These are phyloP conservation scores for Lichtheimia corymbifera DNA, from an alignment of 371 early-diverging fungal genomes.

Conservation along the genomic window DNA sequence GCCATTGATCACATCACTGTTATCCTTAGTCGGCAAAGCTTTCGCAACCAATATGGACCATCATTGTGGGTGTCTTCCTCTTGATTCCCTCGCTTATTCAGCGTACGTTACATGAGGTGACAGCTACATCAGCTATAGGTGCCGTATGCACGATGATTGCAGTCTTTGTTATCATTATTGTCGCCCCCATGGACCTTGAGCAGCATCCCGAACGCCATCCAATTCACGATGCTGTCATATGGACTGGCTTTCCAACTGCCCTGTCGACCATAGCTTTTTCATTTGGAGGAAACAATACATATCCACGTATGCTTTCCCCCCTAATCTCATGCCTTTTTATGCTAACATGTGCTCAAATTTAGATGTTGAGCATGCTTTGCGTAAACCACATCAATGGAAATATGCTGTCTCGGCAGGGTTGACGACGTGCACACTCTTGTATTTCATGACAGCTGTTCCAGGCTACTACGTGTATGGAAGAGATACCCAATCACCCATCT, in stretches of 20 bases:
- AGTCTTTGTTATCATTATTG: constrained; percentile 46
- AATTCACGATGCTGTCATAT: constrained; percentile 36
- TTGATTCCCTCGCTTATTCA: constrained; percentile 73
- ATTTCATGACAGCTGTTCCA: constrained; percentile 74
- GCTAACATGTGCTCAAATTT: background rate
- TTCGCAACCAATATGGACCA: constrained; percentile 56
- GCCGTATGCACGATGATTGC: constrained; percentile 55
- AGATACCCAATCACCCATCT: constrained; percentile 72
- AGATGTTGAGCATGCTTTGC: constrained; percentile 79
- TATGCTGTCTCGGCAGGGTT: constrained; percentile 71
- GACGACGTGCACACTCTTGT: constrained; percentile 71
- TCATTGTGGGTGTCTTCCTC: constrained; percentile 65
- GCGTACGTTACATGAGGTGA: constrained; percentile 79
- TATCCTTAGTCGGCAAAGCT: constrained; percentile 20
- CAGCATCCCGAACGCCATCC: constrained; percentile 9
- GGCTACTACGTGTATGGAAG: constrained; percentile 85
- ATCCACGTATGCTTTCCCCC: constrained; percentile 41
- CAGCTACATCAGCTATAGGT: constrained; percentile 51
- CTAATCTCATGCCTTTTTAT: background rate
- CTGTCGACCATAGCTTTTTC: constrained; percentile 65
- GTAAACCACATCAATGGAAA: constrained; percentile 77
- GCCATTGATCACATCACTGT: too few species aligned
- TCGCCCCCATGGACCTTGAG: constrained; percentile 28
- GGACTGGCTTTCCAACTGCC: constrained; percentile 60
- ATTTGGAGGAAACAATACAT: constrained; percentile 59